Conservation (phyloP, 495 filamentous ascomycete genomes). For the Penicillium diatomitis region DNA sequence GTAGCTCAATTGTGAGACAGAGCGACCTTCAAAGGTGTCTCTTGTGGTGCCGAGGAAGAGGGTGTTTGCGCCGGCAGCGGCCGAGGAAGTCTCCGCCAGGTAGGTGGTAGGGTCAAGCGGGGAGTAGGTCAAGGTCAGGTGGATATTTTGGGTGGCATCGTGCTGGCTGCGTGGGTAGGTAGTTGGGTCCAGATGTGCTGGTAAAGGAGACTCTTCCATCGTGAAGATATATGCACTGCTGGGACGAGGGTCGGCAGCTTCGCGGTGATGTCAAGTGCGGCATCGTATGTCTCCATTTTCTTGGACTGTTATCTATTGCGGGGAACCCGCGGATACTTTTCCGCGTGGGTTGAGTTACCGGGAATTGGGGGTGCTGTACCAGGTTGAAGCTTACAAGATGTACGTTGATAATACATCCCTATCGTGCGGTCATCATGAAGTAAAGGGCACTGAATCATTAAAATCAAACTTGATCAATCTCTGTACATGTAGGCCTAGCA, state of each 20-base stretch:
- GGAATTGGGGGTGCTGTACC: too few species aligned
- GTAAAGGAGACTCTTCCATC: constrained; percentile 11
- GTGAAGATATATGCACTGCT: constrained; percentile 10
- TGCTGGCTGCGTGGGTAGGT: constrained; percentile 33
- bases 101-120: constrained; percentile 49
- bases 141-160: constrained; percentile 24
- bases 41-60: constrained; percentile 86
- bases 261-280: neutral
- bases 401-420: too few species aligned
- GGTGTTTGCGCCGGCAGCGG: constrained; percentile 79
- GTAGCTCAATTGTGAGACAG: constrained; percentile 73
- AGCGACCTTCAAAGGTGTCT: constrained; percentile 64
- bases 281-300: neutral
- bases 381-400: too few species aligned
- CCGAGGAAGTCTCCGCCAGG: constrained; percentile 62
- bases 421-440: too few species aligned
- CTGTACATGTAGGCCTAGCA: too few species aligned
- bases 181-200: constrained; percentile 28
- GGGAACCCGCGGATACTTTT: constrained; percentile 13
- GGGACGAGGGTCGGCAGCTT: neutral
- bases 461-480: too few species aligned
- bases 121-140: constrained; percentile 47
- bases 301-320: constrained; percentile 15
- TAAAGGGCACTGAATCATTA: too few species aligned
- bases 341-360: too few species aligned